Evolutionary conservation across 2,329 filamentous ascomycete genomes (phyloP).

Genomic region (Ilyonectria sp.): DNA sequence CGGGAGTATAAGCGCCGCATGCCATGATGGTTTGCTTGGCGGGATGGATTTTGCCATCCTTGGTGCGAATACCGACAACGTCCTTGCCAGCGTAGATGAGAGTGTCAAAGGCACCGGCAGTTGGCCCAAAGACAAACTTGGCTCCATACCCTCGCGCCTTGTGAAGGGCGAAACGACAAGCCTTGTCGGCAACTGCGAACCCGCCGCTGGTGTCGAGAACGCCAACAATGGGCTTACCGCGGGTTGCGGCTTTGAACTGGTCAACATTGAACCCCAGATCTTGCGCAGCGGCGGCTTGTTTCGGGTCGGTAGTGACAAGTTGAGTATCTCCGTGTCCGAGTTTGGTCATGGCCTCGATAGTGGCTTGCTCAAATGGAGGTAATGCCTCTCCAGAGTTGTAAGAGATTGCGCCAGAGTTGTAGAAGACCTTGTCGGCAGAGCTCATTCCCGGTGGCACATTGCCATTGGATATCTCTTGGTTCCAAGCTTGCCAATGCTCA

Average conservation of each 20-base stretch:
- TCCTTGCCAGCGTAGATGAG: conserved; percentile 42
- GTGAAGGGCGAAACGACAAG: conserved; percentile 61
- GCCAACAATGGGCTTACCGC: conserved; percentile 46
- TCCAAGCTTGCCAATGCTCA: conserved; percentile 61
- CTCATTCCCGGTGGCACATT: conserved; percentile 56
- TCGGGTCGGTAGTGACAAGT: conserved; percentile 50
- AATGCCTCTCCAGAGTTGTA: conserved; percentile 44
- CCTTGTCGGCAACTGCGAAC: conserved; percentile 61
- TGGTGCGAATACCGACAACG: conserved; percentile 57
- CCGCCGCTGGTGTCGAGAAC: conserved; percentile 64
- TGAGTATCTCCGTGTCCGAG: conserved; percentile 54
- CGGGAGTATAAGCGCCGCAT: conserved; percentile 61
- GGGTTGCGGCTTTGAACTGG: conserved; percentile 53
- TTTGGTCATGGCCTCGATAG: conserved; percentile 53
- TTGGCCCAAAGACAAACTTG: conserved; percentile 56
- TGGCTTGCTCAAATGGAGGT: conserved; percentile 54
- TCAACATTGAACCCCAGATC: conserved; percentile 53
- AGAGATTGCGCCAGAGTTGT: conserved; percentile 55
- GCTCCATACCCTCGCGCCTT: conserved; percentile 59
- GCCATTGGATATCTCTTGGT: conserved; percentile 54
- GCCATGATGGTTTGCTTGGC: conserved; percentile 57
- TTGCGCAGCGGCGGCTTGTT: conserved; percentile 44
- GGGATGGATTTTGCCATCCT: conserved; percentile 52
- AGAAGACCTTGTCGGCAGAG: conserved; percentile 53
- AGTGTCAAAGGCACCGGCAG: conserved; percentile 50